phyloP scores from a whole-genome alignment of 352 stramenopile species.

The Phytopythium mirpurense region DNA sequence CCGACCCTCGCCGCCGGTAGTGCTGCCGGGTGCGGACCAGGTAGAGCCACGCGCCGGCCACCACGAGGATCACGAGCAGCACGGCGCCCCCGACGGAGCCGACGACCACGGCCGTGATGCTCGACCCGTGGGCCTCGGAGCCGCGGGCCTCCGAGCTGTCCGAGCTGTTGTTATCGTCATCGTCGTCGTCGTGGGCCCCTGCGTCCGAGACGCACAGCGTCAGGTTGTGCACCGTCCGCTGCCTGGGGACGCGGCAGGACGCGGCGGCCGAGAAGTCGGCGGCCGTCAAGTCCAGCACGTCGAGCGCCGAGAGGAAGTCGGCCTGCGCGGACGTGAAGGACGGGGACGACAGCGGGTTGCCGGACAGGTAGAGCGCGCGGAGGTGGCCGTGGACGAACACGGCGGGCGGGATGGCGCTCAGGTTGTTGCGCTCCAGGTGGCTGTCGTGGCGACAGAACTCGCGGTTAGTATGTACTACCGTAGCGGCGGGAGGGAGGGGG shows the following conservation, averaged over 20 bases:
- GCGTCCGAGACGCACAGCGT: slow-evolving; percentile 24
- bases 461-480: too few relatives aligned
- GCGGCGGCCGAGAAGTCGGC: slow-evolving; percentile 22
- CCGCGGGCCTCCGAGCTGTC: slow-evolving; percentile 1
- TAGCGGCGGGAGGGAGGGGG: too few relatives aligned
- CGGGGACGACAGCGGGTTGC: slow-evolving; percentile 33
- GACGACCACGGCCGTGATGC: slow-evolving; percentile 20
- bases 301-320: slow-evolving; percentile 19
- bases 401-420: slow-evolving; percentile 36
- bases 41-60: slow-evolving; percentile 19
- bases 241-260: slow-evolving; percentile 16
- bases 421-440: slow-evolving; percentile 46
- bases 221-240: slow-evolving; percentile 19
- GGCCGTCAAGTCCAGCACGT: slow-evolving; percentile 27
- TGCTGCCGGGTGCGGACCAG: background rate
- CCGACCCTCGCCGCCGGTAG: background rate
- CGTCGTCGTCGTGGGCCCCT: slow-evolving; percentile 9
- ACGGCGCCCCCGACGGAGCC: slow-evolving; percentile 32
- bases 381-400: slow-evolving; percentile 48
- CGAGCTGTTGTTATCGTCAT: slow-evolving; percentile 8
- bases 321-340: slow-evolving; percentile 36
- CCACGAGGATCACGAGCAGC: slow-evolving; percentile 20
- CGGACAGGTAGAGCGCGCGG: slow-evolving; percentile 31
- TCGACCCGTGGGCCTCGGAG: background rate
- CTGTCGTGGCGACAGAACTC: too few relatives aligned